Percentiles rank a stretch among this genome's conserved stretches.
Evolutionary conservation across 768 basidiomycete genomes (phyloP).

Genomic region (Tylopilus vinaceipallidus): DNA sequence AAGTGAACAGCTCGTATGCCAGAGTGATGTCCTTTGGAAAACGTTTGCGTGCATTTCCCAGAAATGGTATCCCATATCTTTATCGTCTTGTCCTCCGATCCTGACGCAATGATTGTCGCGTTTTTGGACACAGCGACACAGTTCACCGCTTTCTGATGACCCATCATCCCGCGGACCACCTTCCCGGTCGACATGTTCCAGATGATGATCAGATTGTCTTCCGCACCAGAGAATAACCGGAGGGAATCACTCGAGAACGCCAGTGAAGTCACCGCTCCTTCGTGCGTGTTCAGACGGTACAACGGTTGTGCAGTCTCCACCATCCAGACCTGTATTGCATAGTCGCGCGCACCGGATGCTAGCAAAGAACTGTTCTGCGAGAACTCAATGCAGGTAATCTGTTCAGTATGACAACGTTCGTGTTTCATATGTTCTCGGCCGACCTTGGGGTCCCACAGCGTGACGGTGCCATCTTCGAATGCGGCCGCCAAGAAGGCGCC

Average conservation of each 20-base stretch:
- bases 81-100: conserved; percentile 25
- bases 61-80: conserved; percentile 22
- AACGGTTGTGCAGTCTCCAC: conserved; percentile 11
- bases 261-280: conserved; percentile 17
- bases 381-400: conserved; percentile 22
- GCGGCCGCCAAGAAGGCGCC: conserved; percentile 20
- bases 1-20: conserved; percentile 16
- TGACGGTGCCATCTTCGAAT: conserved; percentile 15
- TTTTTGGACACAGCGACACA: conserved; percentile 22
- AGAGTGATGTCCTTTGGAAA: conserved; percentile 14
- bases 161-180: conserved; percentile 16
- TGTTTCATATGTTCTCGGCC: conserved; percentile 19
- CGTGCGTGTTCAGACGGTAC: conserved; percentile 13
- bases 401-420: conserved; percentile 7
- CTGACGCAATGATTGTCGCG: conserved; percentile 17
- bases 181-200: conserved; percentile 23
- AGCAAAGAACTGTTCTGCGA: conserved; percentile 12
- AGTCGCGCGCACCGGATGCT: conserved; percentile 20
- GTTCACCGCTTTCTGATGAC: conserved; percentile 17
- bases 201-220: conserved; percentile 21
- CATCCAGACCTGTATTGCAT: conserved; percentile 24
- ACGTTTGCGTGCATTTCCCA: conserved; percentile 13
- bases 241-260: conserved; percentile 22
- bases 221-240: conserved; percentile 22
- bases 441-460: conserved; percentile 20